A percentile compares a stretch with the other conserved stretches of the same genome.
Evolutionary conservation across 108 stramenopile genomes (phyloP).

Genomic region (Mayamaea pseudoterrestris): DNA sequence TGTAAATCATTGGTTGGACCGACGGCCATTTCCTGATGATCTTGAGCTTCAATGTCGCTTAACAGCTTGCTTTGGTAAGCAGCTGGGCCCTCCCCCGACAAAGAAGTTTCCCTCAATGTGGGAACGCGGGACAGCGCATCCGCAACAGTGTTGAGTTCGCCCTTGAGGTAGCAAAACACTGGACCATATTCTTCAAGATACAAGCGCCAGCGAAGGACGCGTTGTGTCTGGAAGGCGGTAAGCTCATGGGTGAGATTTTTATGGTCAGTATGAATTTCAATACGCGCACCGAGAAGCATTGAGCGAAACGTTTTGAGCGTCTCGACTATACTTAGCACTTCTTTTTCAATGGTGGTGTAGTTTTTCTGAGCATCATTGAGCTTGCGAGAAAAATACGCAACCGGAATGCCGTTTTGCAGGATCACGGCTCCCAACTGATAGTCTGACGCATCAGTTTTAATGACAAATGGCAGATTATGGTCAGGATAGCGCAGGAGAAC

Average conservation of each 20-base stretch:
- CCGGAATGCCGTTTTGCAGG: constrained; percentile 24
- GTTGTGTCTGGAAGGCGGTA: constrained; percentile 10
- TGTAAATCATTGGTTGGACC: too few relatives aligned
- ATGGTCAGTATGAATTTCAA: constrained; percentile 22
- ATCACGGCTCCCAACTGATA: constrained; percentile 30
- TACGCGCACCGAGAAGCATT: constrained; percentile 16
- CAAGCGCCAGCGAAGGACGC: constrained; percentile 34
- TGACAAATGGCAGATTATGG: constrained; percentile 25
- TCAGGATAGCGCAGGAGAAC: constrained; percentile 18
- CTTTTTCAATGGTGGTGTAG: constrained; percentile 29
- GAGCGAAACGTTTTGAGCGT: constrained; percentile 26
- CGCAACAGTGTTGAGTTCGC: constrained; percentile 26
- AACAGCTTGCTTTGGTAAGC: background rate
- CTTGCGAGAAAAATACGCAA: constrained; percentile 28
- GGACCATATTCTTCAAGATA: constrained; percentile 27
- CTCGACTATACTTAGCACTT: constrained; percentile 22
- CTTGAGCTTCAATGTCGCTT: background rate
- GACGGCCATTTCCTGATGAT: background rate
- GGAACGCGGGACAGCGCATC: constrained; percentile 23
- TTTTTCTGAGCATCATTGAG: constrained; percentile 22
- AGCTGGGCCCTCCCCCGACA: background rate
- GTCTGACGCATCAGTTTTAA: constrained; percentile 33
- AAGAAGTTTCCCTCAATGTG: background rate
- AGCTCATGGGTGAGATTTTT: constrained; percentile 24
- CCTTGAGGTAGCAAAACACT: constrained; percentile 17